phyloP scores from a whole-genome alignment of 768 basidiomycete genomes.

The Boletus coccyginus region DNA sequence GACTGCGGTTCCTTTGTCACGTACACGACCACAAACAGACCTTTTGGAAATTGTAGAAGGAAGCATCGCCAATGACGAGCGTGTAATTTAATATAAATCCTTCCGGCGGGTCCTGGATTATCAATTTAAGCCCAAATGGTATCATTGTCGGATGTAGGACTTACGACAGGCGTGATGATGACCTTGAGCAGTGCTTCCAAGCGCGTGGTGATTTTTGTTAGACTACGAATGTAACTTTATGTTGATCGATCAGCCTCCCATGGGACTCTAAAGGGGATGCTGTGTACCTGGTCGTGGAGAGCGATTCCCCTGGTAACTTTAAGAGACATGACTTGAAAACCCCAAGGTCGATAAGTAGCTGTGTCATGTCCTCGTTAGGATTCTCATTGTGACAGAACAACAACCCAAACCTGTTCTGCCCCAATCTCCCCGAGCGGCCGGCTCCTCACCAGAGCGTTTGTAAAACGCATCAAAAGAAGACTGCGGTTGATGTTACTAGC shows the following conservation, averaged over 20 bases:
- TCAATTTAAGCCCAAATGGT: neutral
- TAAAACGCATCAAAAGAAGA: constrained; percentile 82
- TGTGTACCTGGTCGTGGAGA: constrained; percentile 53
- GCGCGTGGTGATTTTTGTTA: constrained; percentile 76
- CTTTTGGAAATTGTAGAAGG: constrained; percentile 98
- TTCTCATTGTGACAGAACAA: neutral
- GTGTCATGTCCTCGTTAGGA: constrained; percentile 9
- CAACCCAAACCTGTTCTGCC: constrained; percentile 76
- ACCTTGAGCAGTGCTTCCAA: constrained; percentile 94
- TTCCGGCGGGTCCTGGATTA: constrained; percentile 79
- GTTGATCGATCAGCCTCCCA: constrained; percentile 11
- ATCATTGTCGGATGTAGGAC: constrained; percentile 24
- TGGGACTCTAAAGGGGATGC: neutral
- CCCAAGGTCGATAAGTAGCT: constrained; percentile 91
- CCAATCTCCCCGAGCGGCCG: constrained; percentile 90
- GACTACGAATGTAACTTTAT: constrained; percentile 73
- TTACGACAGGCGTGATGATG: constrained; percentile 86
- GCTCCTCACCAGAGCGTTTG: constrained; percentile 84
- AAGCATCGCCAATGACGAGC: constrained; percentile 88
- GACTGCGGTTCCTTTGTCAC: constrained; percentile 8
- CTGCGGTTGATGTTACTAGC: constrained; percentile 38
- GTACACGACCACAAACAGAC: constrained; percentile 36
- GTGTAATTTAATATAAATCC: constrained; percentile 97
- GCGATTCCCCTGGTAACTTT: constrained; percentile 75
- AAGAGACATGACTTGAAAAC: constrained; percentile 78